phyloP scores from a whole-genome alignment of 202 grass and related monocot genomes.

The Eragrostis tef region DNA sequence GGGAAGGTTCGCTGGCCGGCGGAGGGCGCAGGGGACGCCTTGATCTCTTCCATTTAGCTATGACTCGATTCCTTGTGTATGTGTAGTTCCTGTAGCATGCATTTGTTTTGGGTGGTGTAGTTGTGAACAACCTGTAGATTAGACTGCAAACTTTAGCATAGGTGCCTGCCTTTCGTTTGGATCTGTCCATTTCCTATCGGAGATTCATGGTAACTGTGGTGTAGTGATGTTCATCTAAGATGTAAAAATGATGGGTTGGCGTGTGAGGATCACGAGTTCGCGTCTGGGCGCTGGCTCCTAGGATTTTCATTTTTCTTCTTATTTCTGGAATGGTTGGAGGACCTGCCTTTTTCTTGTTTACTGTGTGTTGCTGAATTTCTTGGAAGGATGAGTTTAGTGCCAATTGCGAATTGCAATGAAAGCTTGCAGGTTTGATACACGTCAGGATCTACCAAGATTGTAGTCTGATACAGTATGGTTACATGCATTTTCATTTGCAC shows the following conservation, averaged over 20 bases:
- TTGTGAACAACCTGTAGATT: not conserved
- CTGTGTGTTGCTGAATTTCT: not conserved
- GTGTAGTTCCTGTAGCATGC: not conserved
- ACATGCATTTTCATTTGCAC: not conserved
- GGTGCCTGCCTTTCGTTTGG: not conserved
- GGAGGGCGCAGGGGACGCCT: conserved; percentile 61
- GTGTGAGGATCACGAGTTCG: not conserved
- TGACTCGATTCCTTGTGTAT: not conserved
- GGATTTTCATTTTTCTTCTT: not conserved
- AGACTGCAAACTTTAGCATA: not conserved
- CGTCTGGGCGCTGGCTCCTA: not conserved
- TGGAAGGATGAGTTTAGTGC: not conserved
- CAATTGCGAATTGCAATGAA: not conserved
- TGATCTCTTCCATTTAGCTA: not conserved
- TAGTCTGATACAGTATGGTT: not conserved
- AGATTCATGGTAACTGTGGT: not conserved
- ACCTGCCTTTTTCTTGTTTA: not conserved
- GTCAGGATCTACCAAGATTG: conserved; percentile 1
- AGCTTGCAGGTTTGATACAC: not conserved
- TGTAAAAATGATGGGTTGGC: not conserved
- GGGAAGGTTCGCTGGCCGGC: conserved; percentile 53
- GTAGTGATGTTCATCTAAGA: too few relatives aligned
- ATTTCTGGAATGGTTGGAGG: not conserved
- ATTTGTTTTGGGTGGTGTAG: not conserved
- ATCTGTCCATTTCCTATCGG: conserved; percentile 11